Evolutionary conservation across 257 asterid genomes (phyloP).

Genomic region (Fraxinus pennsylvanica): DNA sequence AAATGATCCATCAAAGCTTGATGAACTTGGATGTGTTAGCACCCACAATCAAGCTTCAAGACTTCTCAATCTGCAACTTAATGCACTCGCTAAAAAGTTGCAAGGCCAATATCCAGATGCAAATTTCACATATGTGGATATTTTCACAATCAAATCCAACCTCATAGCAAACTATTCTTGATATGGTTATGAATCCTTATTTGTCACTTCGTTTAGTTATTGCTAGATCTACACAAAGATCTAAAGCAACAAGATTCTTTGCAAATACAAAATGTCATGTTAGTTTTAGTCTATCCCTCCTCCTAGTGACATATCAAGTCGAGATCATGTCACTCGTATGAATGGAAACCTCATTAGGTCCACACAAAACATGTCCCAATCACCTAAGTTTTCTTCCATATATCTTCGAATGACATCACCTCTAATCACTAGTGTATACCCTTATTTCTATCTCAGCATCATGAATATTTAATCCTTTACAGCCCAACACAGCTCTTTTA

Average conservation of each 20-base stretch:
- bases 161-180: slow-evolving; percentile 75
- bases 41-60: slow-evolving; percentile 83
- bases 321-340: too few relatives aligned
- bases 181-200: slow-evolving; percentile 45
- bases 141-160: slow-evolving; percentile 76
- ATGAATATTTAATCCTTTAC: too few relatives aligned
- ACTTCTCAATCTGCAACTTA: slow-evolving; percentile 77
- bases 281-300: too few relatives aligned
- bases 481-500: too few relatives aligned
- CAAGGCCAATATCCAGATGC: slow-evolving; percentile 77
- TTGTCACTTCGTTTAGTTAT: not conserved
- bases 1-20: slow-evolving; percentile 73
- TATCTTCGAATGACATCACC: too few relatives aligned
- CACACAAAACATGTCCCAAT: too few relatives aligned
- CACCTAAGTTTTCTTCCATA: too few relatives aligned
- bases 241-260: too few relatives aligned
- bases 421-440: not conserved
- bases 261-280: not conserved
- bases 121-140: slow-evolving; percentile 61
- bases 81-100: slow-evolving; percentile 67
- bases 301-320: too few relatives aligned
- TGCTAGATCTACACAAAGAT: not conserved
- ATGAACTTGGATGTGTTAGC: slow-evolving; percentile 88
- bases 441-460: too few relatives aligned
- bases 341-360: too few relatives aligned